These are phyloP conservation scores for Alternaria novae-zelandiae DNA, from an alignment of 2,329 filamentous ascomycete species.

Conservation along the genomic window DNA sequence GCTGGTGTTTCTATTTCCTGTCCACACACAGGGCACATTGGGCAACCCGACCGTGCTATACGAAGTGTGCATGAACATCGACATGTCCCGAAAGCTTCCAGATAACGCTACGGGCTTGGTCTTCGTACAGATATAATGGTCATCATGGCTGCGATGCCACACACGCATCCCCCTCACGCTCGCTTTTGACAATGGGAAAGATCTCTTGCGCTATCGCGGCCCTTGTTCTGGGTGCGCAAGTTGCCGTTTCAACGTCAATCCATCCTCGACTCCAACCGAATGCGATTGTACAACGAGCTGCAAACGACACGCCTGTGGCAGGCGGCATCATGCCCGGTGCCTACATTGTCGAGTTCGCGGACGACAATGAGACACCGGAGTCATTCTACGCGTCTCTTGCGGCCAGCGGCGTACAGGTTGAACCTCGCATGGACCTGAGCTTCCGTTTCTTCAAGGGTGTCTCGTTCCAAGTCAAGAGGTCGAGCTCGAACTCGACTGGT, in stretches of 20 bases:
- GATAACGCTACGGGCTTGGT: constrained; percentile 3
- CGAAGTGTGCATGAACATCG: constrained; percentile 3
- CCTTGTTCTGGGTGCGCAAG: constrained; percentile 6
- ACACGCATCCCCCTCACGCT: not conserved
- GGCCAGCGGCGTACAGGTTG: constrained; percentile 10
- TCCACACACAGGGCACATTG: not conserved
- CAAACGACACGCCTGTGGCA: not conserved
- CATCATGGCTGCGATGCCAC: not conserved
- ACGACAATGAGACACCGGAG: constrained; percentile 14
- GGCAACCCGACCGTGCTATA: constrained; percentile 2
- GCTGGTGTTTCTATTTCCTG: not conserved
- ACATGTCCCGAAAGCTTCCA: not conserved
- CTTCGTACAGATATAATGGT: constrained; percentile 1
- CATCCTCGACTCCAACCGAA: not conserved
- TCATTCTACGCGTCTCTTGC: constrained; percentile 20
- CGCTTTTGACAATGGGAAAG: not conserved
- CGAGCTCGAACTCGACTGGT: constrained; percentile 5
- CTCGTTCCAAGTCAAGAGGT: constrained; percentile 20
- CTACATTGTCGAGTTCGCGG: constrained; percentile 27
- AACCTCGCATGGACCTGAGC: constrained; percentile 23
- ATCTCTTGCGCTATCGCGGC: constrained; percentile 3
- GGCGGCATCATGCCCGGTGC: constrained; percentile 2
- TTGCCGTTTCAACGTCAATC: not conserved
- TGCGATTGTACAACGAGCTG: not conserved
- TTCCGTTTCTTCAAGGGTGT: constrained; percentile 25